Percentiles rank a stretch among this genome's conserved stretches.
Evolutionary conservation across 805 yeast species (phyloP).

Genomic region (Hanseniaspora taiwanica): DNA sequence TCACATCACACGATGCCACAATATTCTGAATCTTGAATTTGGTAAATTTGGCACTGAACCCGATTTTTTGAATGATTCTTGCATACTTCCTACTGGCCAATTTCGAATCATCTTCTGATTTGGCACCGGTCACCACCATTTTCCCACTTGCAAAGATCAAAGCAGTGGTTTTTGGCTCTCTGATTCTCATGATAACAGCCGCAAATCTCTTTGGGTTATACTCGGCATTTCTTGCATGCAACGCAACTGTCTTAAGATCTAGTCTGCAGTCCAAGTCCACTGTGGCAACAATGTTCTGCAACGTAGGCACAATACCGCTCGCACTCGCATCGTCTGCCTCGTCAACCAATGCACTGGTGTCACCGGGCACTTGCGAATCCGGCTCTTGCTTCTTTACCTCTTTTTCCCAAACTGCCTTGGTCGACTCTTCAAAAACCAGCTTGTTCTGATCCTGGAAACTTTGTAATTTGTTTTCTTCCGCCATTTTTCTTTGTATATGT

Average conservation of each 20-base stretch:
- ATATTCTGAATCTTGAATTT: slow-evolving; percentile 97
- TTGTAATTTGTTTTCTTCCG: slow-evolving; percentile 21
- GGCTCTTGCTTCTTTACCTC: slow-evolving; percentile 4
- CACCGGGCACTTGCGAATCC: slow-evolving; percentile 1
- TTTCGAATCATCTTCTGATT: slow-evolving; percentile 96
- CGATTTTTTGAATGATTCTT: slow-evolving; percentile 92
- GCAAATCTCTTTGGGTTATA: slow-evolving; percentile 98
- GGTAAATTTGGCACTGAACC: slow-evolving; percentile 94
- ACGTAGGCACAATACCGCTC: slow-evolving; percentile 91
- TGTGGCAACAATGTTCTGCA: slow-evolving; percentile 92
- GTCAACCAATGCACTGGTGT: slow-evolving; percentile 7
- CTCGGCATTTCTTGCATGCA: slow-evolving; percentile 98
- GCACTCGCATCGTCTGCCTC: slow-evolving; percentile 54
- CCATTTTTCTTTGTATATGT: slow-evolving; percentile 10
- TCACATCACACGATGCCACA: slow-evolving; percentile 97
- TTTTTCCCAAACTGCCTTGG: slow-evolving; percentile 26
- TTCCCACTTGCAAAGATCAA: slow-evolving; percentile 96
- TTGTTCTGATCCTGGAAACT: slow-evolving; percentile 24
- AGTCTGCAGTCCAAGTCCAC: slow-evolving; percentile 92
- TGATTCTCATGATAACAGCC: slow-evolving; percentile 97
- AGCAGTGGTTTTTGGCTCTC: slow-evolving; percentile 98
- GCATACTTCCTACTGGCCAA: slow-evolving; percentile 96
- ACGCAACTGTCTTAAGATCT: slow-evolving; percentile 91
- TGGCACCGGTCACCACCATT: slow-evolving; percentile 99
- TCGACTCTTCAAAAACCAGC: slow-evolving; percentile 24